Conservation (phyloP, 2,329 filamentous ascomycete species). For the Aspergillus neotritici region DNA sequence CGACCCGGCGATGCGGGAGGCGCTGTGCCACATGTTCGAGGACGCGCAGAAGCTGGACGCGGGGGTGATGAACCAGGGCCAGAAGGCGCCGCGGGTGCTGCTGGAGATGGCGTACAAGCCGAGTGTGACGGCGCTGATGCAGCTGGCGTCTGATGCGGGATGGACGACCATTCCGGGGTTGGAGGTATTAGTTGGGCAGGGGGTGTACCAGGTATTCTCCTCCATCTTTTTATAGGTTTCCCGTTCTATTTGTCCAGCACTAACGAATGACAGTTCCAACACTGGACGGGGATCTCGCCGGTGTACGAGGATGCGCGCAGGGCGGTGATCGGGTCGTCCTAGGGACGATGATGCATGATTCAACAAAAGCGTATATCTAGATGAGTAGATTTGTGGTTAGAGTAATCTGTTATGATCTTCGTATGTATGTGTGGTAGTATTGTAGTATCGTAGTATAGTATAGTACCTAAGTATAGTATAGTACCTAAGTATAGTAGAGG, state of each 20-base stretch:
- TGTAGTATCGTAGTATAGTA: no score
- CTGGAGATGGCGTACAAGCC: constrained; percentile 98
- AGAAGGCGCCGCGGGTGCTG: constrained; percentile 54
- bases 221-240: constrained; percentile 1
- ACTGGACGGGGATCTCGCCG: constrained; percentile 77
- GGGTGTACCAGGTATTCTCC: constrained; percentile 66
- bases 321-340: constrained; percentile 9
- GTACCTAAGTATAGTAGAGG: no score
- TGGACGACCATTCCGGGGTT: constrained; percentile 83
- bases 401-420: no score
- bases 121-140: constrained; percentile 73
- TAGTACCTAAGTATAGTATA: no score
- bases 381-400: no score
- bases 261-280: constrained; percentile 57
- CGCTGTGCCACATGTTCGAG: constrained; percentile 53
- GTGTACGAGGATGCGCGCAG: constrained; percentile 64
- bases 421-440: no score
- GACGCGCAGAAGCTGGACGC: constrained; percentile 45
- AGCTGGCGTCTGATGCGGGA: constrained; percentile 67
- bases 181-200: constrained; percentile 85
- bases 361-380: no score
- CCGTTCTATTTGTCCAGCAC: constrained; percentile 9
- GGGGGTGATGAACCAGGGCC: constrained; percentile 28
- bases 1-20: constrained; percentile 62
- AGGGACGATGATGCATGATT: background rate